Evolutionary conservation across 2,329 filamentous ascomycete genomes (phyloP).

Genomic region (Tolypocladium nubicola): DNA sequence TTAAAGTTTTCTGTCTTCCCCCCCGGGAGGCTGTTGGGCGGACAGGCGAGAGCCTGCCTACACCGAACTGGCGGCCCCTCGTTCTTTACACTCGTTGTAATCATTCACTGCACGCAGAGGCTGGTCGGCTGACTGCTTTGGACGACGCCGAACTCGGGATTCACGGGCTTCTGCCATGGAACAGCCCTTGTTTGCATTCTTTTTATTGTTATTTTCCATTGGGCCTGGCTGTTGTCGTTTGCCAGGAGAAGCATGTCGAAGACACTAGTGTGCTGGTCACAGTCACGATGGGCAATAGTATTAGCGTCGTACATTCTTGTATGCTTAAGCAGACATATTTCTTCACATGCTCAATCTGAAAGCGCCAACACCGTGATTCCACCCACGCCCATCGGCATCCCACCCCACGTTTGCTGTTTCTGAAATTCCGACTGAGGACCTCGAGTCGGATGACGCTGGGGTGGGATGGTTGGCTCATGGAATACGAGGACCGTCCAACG

Average conservation of each 20-base stretch:
- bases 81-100: conserved; percentile 45
- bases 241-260: conserved; percentile 14
- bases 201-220: conserved; percentile 1
- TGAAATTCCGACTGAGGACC: neutral
- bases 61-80: neutral
- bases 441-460: neutral
- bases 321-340: neutral
- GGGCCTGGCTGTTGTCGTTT: conserved; percentile 14
- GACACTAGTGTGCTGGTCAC: conserved; percentile 21
- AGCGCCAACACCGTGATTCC: neutral
- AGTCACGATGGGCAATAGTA: conserved; percentile 13
- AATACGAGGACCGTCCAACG: neutral
- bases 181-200: neutral
- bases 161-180: neutral
- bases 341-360: neutral
- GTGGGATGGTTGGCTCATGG: neutral
- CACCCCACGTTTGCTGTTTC: neutral
- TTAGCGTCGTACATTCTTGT: conserved; percentile 2
- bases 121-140: conserved; percentile 23
- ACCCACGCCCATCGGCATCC: neutral
- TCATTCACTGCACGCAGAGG: conserved; percentile 25
- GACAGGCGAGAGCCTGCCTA: neutral
- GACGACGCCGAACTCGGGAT: conserved; percentile 5
- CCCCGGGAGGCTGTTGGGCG: neutral
- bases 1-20: conserved; percentile 3